These are phyloP conservation scores for Dipodascopsis tothii DNA, from an alignment of 805 yeast species.

Conservation along the genomic window DNA sequence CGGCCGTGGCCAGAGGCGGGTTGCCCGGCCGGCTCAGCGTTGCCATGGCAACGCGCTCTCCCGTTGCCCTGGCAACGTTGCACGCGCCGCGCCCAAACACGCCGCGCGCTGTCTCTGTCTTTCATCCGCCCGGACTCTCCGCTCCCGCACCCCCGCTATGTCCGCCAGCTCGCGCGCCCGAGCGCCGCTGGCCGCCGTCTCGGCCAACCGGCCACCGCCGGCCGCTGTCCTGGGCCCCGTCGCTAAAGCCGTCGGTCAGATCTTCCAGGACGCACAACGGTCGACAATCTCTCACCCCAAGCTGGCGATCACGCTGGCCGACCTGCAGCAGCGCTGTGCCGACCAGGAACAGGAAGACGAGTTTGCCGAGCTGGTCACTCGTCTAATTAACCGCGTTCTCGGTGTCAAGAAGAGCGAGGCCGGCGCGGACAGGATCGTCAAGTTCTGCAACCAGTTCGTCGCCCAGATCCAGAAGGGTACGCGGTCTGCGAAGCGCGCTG, in stretches of 20 bases:
- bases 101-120: no score
- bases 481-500: no score
- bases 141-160: no score
- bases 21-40: no score
- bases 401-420: conserved; percentile 61
- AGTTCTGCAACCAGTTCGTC: conserved; percentile 55
- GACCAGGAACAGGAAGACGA: conserved; percentile 47
- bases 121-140: no score
- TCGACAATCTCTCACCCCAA: conserved; percentile 71
- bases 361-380: conserved; percentile 55
- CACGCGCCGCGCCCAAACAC: no score
- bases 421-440: conserved; percentile 69
- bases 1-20: no score
- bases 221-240: conserved; percentile 34
- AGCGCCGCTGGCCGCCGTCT: no score
- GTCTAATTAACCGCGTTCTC: conserved; percentile 55
- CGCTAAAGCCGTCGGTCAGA: conserved; percentile 37
- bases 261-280: conserved; percentile 73
- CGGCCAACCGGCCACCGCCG: neutral
- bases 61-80: no score
- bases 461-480: conserved; percentile 42
- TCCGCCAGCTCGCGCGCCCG: no score
- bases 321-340: conserved; percentile 50
- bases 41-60: no score
- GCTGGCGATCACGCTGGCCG: conserved; percentile 55